Conservation (phyloP, 2,329 filamentous ascomycete genomes). For the Tolypocladium pustulatum region DNA sequence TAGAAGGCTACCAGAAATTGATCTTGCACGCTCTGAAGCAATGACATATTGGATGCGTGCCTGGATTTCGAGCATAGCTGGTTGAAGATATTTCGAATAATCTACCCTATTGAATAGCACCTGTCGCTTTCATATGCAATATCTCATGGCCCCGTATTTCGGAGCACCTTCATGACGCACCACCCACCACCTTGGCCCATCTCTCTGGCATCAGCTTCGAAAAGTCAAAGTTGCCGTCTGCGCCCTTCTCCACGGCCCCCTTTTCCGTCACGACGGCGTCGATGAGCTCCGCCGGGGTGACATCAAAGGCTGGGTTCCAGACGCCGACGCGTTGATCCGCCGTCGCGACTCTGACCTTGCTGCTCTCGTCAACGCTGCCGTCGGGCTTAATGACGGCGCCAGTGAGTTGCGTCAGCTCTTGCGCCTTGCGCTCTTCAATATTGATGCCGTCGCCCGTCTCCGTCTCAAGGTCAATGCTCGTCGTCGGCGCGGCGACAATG, state of each 20-base stretch:
- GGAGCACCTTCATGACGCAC: not conserved
- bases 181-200: slow-evolving; percentile 28
- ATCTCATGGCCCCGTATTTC: not conserved
- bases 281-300: slow-evolving; percentile 80
- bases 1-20: slow-evolving; percentile 67
- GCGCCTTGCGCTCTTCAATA: slow-evolving; percentile 76
- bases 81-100: not conserved
- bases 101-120: not conserved
- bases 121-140: not conserved
- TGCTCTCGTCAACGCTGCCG: slow-evolving; percentile 50
- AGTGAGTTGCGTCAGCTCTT: slow-evolving; percentile 76
- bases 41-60: slow-evolving; percentile 5
- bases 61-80: not conserved
- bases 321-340: slow-evolving; percentile 70
- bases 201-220: slow-evolving; percentile 44
- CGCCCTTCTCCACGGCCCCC: slow-evolving; percentile 71
- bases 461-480: slow-evolving; percentile 82
- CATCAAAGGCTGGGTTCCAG: slow-evolving; percentile 96
- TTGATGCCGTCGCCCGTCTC: slow-evolving; percentile 68
- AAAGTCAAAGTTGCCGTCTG: slow-evolving; percentile 60
- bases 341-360: slow-evolving; percentile 65
- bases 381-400: slow-evolving; percentile 60
- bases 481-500: slow-evolving; percentile 86
- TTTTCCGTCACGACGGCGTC: slow-evolving; percentile 92
- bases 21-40: slow-evolving; percentile 44